Conservation (phyloP, 306 rosid species). For the Urtica urens region DNA sequence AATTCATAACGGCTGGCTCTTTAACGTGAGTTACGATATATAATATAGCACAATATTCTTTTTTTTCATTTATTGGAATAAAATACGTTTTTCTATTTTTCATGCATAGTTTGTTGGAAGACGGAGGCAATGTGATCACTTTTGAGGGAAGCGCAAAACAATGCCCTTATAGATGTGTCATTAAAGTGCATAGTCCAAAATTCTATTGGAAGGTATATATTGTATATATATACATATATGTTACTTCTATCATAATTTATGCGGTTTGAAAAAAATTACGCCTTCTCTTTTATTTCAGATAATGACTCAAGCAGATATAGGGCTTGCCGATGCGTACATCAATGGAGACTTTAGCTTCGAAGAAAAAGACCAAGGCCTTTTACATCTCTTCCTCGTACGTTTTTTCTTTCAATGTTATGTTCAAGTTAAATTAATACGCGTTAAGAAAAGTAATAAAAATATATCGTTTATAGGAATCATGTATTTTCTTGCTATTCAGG, state of each 20-base stretch:
- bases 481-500: constrained; percentile 26
- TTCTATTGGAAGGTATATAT: constrained; percentile 83
- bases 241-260: neutral
- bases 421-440: neutral
- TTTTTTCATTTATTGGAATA: too few species aligned
- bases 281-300: too few species aligned
- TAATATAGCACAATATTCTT: too few species aligned
- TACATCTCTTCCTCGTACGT: constrained; percentile 51
- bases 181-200: constrained; percentile 63
- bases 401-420: too few species aligned
- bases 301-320: constrained; percentile 84
- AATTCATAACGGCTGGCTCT: constrained; percentile 49
- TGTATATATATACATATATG: neutral
- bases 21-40: too few species aligned
- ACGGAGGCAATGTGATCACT: constrained; percentile 72
- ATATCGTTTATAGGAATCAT: too few species aligned
- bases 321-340: constrained; percentile 85
- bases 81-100: constrained; percentile 8
- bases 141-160: constrained; percentile 56
- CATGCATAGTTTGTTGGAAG: constrained; percentile 74
- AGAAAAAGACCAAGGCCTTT: constrained; percentile 65
- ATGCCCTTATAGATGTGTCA: constrained; percentile 29
- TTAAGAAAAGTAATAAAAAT: too few species aligned
- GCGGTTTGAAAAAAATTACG: too few species aligned
- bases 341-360: constrained; percentile 62